phyloP scores from a whole-genome alignment of 345 rosid genomes.

The Citrus unshiu region DNA sequence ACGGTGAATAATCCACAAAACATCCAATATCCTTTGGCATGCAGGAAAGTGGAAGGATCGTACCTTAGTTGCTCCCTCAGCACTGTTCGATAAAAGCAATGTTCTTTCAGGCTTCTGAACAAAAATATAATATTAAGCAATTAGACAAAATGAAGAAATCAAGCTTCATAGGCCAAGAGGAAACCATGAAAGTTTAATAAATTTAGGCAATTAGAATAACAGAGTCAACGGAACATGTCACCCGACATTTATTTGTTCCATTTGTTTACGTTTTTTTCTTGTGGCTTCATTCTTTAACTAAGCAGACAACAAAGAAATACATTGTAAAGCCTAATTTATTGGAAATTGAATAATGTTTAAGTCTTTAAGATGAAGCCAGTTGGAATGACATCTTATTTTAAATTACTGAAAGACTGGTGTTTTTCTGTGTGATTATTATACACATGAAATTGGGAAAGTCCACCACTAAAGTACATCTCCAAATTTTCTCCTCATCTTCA shows the following conservation, averaged over 20 bases:
- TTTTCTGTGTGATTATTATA: no score
- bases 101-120: constrained; percentile 85
- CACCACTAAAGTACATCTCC: neutral
- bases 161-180: constrained; percentile 1
- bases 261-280: neutral
- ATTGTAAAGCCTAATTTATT: no score
- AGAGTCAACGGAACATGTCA: neutral
- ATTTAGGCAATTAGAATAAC: neutral
- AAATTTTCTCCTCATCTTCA: neutral
- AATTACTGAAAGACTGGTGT: neutral
- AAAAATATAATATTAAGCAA: constrained; percentile 9
- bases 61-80: constrained; percentile 95
- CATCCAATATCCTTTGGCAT: constrained; percentile 5
- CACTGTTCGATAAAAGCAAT: constrained; percentile 56
- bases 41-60: constrained; percentile 4
- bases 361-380: neutral
- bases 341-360: neutral
- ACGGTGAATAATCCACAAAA: constrained; percentile 10
- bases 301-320: neutral
- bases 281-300: neutral
- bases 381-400: neutral
- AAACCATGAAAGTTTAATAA: neutral
- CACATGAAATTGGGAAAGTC: neutral
- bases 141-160: constrained; percentile 9
- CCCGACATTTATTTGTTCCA: neutral